Base-by-base conservation (phyloP, 2,329 filamentous ascomycete genomes). In the Alternaria novae-zelandiae region DNA sequence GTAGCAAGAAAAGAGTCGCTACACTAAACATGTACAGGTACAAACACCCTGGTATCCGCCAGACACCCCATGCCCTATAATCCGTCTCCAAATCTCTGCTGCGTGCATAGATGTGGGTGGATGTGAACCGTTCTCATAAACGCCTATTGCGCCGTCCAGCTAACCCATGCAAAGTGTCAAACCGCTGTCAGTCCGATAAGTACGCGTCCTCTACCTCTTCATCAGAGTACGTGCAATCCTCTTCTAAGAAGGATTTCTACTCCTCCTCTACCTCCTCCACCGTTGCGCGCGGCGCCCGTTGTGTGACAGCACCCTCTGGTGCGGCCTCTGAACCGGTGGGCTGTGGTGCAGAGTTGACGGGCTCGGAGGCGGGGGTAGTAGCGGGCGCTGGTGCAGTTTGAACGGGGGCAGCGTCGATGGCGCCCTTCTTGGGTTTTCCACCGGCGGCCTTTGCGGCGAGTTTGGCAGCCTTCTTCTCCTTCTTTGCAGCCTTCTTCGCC, bases 401-500 rank as follows among this genome's bases (percentile, higher is more conserved):
- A 68, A 62, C 67, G 60, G 60, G 74, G 63, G 51, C 64, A 25
- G 75, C 64, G 11, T 79, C 74, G 49, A 71, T 57, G n/a, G 69
- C 74, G 61, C 79, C 74, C 55, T 77, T 78, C 64, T 79, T 79
- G 30, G 72, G 51, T 15, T 73, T 75, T 46, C 74, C 74, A 59
- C 68, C 69, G 30, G 73, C 74, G 20, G 74, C 74, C 63, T 75
- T 75, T 30, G 74, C 73, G 10, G 64, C 64, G 68, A 69, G 53
- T 65, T 79, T 77, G 36, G 78, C 71, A 6, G 73, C 74, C 54
- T 79, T 80, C 63, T 77, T 77, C 53, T 76, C 71, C 61, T 78
- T 78, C 70, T 82, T 82, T 43, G 78, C 76, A n/a, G 72, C 60
- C 72, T 83, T 84, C 71, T 83, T 82, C 56, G 79, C 76, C 64